phyloP scores from a whole-genome alignment of 2,329 filamentous ascomycete genomes.

The Nemania abortiva region DNA sequence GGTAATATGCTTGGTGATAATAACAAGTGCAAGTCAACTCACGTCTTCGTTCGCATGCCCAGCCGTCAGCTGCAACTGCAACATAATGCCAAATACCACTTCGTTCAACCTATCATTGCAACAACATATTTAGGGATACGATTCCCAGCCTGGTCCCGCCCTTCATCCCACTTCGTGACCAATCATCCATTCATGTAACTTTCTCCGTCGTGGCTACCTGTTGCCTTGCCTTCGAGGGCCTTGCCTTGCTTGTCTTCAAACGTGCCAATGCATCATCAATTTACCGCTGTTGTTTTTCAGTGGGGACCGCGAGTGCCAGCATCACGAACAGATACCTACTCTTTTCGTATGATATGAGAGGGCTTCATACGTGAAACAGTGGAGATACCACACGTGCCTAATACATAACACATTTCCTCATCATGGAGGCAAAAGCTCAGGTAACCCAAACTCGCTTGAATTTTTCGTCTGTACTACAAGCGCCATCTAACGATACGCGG shows the following conservation, averaged over 20 bases:
- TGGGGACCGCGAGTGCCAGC: slow-evolving; percentile 13
- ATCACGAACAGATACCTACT: slow-evolving; percentile 8
- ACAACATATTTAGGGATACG: not conserved
- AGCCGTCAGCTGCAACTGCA: slow-evolving; percentile 14
- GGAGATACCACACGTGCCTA: not conserved
- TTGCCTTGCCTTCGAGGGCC: slow-evolving; percentile 2
- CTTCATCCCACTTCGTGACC: not conserved
- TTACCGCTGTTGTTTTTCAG: slow-evolving; percentile 25
- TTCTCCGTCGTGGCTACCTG: not conserved
- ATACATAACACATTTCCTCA: slow-evolving; percentile 16
- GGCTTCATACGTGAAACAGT: not conserved
- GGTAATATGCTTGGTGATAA: not conserved
- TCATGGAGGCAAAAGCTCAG: slow-evolving; percentile 63
- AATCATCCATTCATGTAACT: not conserved
- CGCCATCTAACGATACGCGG: slow-evolving; percentile 20
- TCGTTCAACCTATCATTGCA: not conserved
- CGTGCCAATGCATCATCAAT: slow-evolving; percentile 15
- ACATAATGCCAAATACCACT: slow-evolving; percentile 4
- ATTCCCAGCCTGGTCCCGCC: not conserved
- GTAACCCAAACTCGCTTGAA: slow-evolving; percentile 45
- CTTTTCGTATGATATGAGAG: not conserved
- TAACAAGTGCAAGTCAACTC: slow-evolving; percentile 7
- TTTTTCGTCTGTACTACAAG: slow-evolving; percentile 18
- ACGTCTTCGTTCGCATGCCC: not conserved
- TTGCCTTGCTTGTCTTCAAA: slow-evolving; percentile 27